Conservation (phyloP, 306 rosid genomes). For the Urtica urens region DNA sequence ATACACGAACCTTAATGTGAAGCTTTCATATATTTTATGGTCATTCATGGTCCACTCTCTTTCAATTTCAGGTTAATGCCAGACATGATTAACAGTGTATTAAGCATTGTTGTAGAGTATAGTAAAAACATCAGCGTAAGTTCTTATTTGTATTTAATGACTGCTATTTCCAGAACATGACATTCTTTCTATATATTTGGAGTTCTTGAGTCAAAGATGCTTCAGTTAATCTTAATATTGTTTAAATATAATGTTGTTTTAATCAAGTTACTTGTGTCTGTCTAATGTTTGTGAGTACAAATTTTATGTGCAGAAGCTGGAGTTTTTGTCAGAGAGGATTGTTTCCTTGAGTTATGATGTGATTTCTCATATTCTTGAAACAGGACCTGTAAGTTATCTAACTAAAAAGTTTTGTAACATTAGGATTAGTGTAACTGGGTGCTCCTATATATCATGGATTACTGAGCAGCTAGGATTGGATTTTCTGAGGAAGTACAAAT, state of each 20-base stretch:
- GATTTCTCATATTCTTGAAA: slow-evolving; percentile 72
- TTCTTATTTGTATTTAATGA: slow-evolving; percentile 5
- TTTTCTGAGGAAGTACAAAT: background rate
- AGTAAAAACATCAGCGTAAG: slow-evolving; percentile 55
- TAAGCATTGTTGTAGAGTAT: slow-evolving; percentile 52
- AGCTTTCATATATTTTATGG: slow-evolving; percentile 7
- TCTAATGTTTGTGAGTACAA: no score
- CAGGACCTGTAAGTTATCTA: slow-evolving; percentile 57
- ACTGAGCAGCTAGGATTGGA: background rate
- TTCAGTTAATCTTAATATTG: no score
- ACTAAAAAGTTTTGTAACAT: background rate
- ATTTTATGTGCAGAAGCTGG: slow-evolving; percentile 53
- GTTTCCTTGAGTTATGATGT: slow-evolving; percentile 71
- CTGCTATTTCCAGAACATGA: slow-evolving; percentile 13
- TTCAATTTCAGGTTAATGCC: slow-evolving; percentile 75
- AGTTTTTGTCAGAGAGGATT: slow-evolving; percentile 58
- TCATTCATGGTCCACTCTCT: slow-evolving; percentile 10
- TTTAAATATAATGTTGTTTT: no score
- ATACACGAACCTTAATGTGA: slow-evolving; percentile 14
- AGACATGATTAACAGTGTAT: slow-evolving; percentile 49
- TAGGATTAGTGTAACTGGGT: background rate
- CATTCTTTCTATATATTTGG: background rate
- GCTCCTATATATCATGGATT: background rate
- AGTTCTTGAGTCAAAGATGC: no score
- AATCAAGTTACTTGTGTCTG: no score